Evolutionary conservation across 1,284 basidiomycete genomes (phyloP).

Genomic region (Dichomitus squalens): DNA sequence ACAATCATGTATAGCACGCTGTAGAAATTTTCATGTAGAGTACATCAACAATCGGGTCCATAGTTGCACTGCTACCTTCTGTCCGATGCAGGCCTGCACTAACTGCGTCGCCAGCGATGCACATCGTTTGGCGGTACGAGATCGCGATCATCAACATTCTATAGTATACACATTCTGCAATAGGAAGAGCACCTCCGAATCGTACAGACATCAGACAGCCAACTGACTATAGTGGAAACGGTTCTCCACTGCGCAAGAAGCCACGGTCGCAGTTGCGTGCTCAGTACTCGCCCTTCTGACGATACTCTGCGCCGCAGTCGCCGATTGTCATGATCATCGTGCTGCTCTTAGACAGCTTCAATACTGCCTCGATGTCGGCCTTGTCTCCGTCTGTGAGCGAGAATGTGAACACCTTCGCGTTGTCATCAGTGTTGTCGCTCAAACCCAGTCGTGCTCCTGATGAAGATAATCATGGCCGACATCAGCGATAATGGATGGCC

Average conservation of each 20-base stretch:
- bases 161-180: background rate
- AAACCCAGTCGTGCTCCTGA: conserved; percentile 71
- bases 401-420: conserved; percentile 60
- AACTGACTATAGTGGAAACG: background rate
- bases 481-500: conserved; percentile 2
- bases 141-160: background rate
- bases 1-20: conserved; percentile 18
- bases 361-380: conserved; percentile 57
- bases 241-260: background rate
- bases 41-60: background rate
- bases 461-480: background rate
- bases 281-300: conserved; percentile 27
- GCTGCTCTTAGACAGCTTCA: conserved; percentile 56
- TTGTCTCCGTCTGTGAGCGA: conserved; percentile 55
- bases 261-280: background rate
- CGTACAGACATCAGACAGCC: background rate
- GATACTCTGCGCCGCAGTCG: conserved; percentile 80
- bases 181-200: background rate
- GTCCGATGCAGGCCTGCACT: background rate
- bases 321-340: conserved; percentile 66
- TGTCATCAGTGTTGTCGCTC: conserved; percentile 69
- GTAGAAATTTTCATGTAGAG: conserved; percentile 21
- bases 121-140: background rate
- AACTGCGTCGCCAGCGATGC: background rate
- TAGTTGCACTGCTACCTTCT: background rate